Evolutionary conservation across 2,329 filamentous ascomycete species (phyloP).

Genomic region (Colletotrichum shisoi): DNA sequence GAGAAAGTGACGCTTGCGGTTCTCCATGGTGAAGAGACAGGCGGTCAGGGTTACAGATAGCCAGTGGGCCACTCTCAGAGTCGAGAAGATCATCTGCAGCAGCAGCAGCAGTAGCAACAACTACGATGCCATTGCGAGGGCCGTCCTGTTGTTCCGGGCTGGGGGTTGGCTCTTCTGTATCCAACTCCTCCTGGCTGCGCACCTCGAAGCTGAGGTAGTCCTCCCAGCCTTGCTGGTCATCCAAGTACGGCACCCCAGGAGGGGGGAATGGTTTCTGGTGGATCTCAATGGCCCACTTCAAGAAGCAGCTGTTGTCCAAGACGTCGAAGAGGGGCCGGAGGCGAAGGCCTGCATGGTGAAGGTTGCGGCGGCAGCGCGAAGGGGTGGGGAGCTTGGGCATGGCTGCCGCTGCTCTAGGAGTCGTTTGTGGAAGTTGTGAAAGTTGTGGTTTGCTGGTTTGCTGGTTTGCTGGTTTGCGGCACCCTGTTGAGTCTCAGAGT

Average conservation of each 20-base stretch:
- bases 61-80: neutral
- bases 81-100: constrained; percentile 1
- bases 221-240: neutral
- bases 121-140: neutral
- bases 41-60: neutral
- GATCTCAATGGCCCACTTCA: neutral
- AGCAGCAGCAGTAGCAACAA: neutral
- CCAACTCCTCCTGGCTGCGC: neutral
- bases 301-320: neutral
- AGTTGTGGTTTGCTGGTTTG: neutral
- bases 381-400: neutral
- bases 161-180: neutral
- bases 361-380: neutral
- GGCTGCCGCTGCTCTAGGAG: neutral
- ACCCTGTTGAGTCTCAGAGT: neutral
- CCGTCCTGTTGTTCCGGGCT: neutral
- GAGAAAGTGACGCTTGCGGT: neutral
- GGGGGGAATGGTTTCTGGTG: neutral
- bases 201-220: neutral
- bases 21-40: neutral
- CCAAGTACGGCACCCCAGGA: neutral
- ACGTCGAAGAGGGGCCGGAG: neutral
- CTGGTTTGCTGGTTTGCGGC: neutral
- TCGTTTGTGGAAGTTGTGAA: neutral
- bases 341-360: neutral